Percentiles rank a stretch among this genome's conserved stretches.
These are phyloP conservation scores for Bruguiera hainesii DNA, from an alignment of 441 rosid genomes.

Conservation along the genomic window DNA sequence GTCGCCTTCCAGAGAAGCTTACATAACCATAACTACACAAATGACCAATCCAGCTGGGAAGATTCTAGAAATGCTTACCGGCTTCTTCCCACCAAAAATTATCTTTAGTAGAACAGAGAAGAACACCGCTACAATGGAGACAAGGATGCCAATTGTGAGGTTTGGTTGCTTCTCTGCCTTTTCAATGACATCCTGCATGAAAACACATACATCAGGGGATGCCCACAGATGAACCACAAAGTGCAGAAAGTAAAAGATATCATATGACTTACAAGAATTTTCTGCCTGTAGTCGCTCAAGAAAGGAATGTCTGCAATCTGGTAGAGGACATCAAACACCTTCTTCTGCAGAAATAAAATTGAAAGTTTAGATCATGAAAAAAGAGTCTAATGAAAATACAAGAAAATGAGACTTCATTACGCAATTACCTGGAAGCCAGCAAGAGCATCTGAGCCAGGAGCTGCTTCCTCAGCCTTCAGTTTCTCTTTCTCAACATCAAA, in stretches of 20 bases:
- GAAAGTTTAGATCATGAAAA: constrained; percentile 9
- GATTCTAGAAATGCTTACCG: constrained; percentile 24
- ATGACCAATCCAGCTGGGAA: too few species aligned
- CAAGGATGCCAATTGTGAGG: constrained; percentile 63
- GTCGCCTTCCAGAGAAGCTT: neutral
- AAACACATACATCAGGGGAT: neutral
- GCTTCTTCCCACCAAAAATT: constrained; percentile 83
- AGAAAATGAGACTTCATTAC: neutral
- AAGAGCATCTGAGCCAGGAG: constrained; percentile 49
- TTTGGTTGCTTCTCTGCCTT: constrained; percentile 93
- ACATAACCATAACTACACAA: neutral
- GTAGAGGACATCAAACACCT: constrained; percentile 75
- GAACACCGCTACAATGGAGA: constrained; percentile 52
- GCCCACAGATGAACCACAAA: neutral
- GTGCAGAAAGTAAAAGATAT: neutral
- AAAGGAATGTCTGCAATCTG: constrained; percentile 76
- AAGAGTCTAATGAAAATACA: neutral
- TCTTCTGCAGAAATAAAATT: constrained; percentile 53
- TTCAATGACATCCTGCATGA: constrained; percentile 60
- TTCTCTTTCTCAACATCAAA: constrained; percentile 77
- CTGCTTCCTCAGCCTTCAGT: constrained; percentile 66
- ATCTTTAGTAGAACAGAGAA: constrained; percentile 48
- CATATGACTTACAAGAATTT: constrained; percentile 55
- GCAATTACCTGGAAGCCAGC: constrained; percentile 59
- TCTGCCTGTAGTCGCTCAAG: constrained; percentile 60